These are phyloP conservation scores for Nelumbo lutea DNA, from an alignment of 164 flowering plant species.

Conservation along the genomic window DNA sequence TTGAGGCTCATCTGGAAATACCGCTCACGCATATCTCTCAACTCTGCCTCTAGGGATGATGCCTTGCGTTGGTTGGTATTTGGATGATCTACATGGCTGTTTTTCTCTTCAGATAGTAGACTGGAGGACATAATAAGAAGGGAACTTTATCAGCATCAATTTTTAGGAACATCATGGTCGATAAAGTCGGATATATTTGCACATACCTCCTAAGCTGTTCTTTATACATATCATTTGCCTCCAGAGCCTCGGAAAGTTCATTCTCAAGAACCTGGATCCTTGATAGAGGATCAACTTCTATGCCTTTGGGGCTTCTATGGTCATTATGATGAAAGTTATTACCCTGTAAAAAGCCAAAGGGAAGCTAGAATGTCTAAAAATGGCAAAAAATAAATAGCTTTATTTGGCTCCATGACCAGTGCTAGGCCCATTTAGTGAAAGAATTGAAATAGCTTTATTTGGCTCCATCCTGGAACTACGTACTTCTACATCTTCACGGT, in stretches of 20 bases:
- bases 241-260: constrained; percentile 59
- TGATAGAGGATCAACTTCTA: constrained; percentile 22
- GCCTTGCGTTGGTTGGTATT: constrained; percentile 27
- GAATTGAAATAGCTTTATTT: too few relatives aligned
- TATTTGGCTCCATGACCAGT: not conserved
- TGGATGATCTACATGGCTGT: constrained; percentile 18
- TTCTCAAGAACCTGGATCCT: constrained; percentile 54
- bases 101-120: constrained; percentile 28
- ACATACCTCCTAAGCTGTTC: constrained; percentile 49
- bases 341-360: constrained; percentile 20
- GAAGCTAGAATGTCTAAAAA: not conserved
- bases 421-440: too few relatives aligned
- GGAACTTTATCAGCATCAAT: too few relatives aligned
- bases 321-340: constrained; percentile 15
- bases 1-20: constrained; percentile 84
- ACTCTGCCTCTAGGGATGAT: constrained; percentile 58
- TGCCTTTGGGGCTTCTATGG: constrained; percentile 17
- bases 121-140: constrained; percentile 22
- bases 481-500: too few relatives aligned
- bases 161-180: too few relatives aligned
- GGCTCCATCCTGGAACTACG: too few relatives aligned
- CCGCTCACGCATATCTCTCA: constrained; percentile 71
- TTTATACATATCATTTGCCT: constrained; percentile 44
- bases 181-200: not conserved
- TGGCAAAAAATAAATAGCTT: constrained; percentile 4